These are phyloP conservation scores for Emydomyces testavorans DNA, from an alignment of 2,329 filamentous ascomycete genomes.

Conservation along the genomic window DNA sequence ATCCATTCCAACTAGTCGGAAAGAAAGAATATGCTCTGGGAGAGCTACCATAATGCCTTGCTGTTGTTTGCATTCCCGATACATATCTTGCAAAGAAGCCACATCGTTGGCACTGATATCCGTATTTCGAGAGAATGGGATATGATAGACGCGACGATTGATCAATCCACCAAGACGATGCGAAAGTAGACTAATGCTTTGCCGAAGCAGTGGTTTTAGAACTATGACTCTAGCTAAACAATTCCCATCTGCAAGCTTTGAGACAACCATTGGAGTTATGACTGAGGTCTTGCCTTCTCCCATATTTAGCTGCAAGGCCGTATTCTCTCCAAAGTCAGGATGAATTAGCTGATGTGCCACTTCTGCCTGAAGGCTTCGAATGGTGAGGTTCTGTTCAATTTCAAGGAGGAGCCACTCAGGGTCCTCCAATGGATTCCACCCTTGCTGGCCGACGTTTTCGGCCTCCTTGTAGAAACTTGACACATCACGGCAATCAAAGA, in stretches of 20 bases:
- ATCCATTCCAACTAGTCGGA: conserved; percentile 52
- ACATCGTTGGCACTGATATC: conserved; percentile 26
- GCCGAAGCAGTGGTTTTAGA: conserved; percentile 46
- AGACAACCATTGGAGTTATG: conserved; percentile 52
- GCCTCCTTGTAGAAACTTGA: conserved; percentile 25
- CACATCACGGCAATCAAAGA: not conserved
- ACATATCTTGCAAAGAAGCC: conserved; percentile 29
- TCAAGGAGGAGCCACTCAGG: conserved; percentile 56
- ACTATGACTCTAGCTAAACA: conserved; percentile 48
- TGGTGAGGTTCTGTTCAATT: conserved; percentile 50
- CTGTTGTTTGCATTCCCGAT: conserved; percentile 37
- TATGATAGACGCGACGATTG: conserved; percentile 41
- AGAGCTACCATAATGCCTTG: conserved; percentile 50
- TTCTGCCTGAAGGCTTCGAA: conserved; percentile 48
- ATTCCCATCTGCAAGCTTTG: conserved; percentile 39
- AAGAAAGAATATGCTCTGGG: conserved; percentile 53
- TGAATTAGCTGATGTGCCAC: conserved; percentile 48
- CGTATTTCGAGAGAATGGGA: conserved; percentile 47
- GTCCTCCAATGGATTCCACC: conserved; percentile 42
- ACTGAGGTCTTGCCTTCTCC: conserved; percentile 57
- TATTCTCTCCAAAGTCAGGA: conserved; percentile 34
- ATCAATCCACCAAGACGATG: conserved; percentile 44
- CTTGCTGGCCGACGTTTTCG: conserved; percentile 42
- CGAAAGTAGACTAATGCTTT: conserved; percentile 47
- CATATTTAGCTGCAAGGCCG: conserved; percentile 56